phyloP scores from a whole-genome alignment of 176 grass and related monocot species.

The Zea luxurians region DNA sequence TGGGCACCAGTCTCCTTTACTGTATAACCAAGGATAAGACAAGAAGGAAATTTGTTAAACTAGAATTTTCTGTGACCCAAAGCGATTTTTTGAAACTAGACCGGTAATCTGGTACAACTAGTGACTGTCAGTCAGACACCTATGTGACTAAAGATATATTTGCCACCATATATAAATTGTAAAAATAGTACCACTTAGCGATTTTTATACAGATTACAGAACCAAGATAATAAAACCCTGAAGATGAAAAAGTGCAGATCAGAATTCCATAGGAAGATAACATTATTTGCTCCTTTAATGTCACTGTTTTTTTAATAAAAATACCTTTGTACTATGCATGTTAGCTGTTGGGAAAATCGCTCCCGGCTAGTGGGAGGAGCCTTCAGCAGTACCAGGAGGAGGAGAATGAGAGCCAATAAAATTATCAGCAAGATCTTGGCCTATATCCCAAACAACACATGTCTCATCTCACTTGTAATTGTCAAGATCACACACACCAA shows the following conservation, averaged over 20 bases:
- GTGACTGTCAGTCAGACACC: slow-evolving; percentile 10
- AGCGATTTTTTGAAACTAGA: slow-evolving; percentile 7
- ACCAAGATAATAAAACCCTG: not conserved
- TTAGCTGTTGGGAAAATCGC: no score
- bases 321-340: not conserved
- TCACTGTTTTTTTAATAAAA: not conserved
- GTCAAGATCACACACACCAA: no score
- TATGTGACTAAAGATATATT: slow-evolving; percentile 14
- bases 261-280: slow-evolving; percentile 12
- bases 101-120: slow-evolving; percentile 27
- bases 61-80: not conserved
- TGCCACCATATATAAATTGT: slow-evolving; percentile 6
- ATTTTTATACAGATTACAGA: not conserved
- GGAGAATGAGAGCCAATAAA: no score
- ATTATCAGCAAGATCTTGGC: no score
- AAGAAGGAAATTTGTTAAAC: not conserved
- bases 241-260: not conserved
- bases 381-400: no score
- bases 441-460: no score
- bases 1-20: not conserved
- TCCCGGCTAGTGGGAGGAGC: no score
- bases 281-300: not conserved
- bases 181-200: not conserved
- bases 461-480: no score
- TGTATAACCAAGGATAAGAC: slow-evolving; percentile 7